Evolutionary conservation across 2,329 filamentous ascomycete species (phyloP).

Genomic region (Sporothrix schenckii): DNA sequence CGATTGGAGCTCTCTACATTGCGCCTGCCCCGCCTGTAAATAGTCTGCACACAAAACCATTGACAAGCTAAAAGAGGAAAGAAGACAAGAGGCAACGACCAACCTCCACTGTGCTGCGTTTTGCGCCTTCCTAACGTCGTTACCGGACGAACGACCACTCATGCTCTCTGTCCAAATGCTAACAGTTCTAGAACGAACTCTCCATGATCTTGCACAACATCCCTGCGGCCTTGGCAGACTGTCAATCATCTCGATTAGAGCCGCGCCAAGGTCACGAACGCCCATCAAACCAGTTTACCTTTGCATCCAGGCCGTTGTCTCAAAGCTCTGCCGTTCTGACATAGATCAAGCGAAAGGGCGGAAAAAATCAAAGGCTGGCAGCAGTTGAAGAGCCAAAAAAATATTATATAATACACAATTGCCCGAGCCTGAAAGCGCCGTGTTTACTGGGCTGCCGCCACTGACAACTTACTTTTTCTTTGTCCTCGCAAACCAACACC

Average conservation of each 20-base stretch:
- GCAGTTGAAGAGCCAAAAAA: neutral
- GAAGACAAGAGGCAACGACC: neutral
- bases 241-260: slow-evolving; percentile 15
- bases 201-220: neutral
- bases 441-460: neutral
- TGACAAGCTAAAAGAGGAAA: slow-evolving; percentile 5
- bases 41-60: neutral
- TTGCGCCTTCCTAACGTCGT: neutral
- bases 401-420: neutral
- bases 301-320: slow-evolving; percentile 21
- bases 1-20: neutral
- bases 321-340: slow-evolving; percentile 10
- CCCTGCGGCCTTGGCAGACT: neutral
- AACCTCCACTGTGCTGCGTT: neutral
- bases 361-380: neutral
- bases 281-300: slow-evolving; percentile 1
- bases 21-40: slow-evolving; percentile 6
- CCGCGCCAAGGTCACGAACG: slow-evolving; percentile 17
- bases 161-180: neutral
- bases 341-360: neutral
- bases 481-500: neutral
- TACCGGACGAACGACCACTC: neutral
- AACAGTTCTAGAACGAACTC: neutral
- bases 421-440: neutral
- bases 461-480: neutral